These are phyloP conservation scores for Fusarium humuli DNA, from an alignment of 2,329 filamentous ascomycete species.

Conservation along the genomic window DNA sequence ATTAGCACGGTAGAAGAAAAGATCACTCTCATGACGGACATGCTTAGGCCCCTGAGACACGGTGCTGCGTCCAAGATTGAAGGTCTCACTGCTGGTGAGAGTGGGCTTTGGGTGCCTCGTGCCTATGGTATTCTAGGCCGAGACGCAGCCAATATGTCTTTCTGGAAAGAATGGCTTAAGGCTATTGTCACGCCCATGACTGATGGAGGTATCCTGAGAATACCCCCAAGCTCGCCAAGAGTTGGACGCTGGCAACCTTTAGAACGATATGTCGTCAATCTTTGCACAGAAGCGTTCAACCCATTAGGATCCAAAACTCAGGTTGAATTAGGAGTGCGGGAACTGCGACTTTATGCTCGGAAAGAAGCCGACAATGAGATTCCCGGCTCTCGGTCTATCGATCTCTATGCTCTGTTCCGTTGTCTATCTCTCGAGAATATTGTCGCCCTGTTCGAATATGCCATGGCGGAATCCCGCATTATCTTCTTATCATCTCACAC, in stretches of 20 bases:
- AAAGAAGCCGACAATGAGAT: constrained; percentile 95
- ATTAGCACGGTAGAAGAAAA: constrained; percentile 98
- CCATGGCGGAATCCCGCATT: constrained; percentile 91
- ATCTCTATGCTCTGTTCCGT: constrained; percentile 92
- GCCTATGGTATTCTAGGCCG: constrained; percentile 93
- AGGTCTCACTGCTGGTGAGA: constrained; percentile 93
- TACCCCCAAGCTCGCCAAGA: constrained; percentile 88
- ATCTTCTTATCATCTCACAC: constrained; percentile 96
- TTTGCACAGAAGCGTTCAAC: constrained; percentile 94
- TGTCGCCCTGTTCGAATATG: constrained; percentile 91
- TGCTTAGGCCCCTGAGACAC: constrained; percentile 90
- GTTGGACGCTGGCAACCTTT: constrained; percentile 96
- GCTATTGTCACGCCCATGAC: constrained; percentile 96
- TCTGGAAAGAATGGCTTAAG: constrained; percentile 99
- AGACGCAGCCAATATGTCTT: constrained; percentile 83
- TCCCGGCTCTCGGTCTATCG: constrained; percentile 88
- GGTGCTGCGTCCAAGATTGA: constrained; percentile 97
- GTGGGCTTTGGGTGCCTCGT: constrained; percentile 93
- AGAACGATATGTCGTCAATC: constrained; percentile 95
- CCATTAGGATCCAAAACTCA: constrained; percentile 95
- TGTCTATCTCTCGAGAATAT: constrained; percentile 92
- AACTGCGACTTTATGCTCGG: constrained; percentile 89
- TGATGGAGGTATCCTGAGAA: constrained; percentile 82
- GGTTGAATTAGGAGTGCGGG: constrained; percentile 89
- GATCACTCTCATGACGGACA: constrained; percentile 95